Percentiles rank a stretch among this genome's conserved stretches.
phyloP scores from a whole-genome alignment of 495 filamentous ascomycete species.

The Sphaerosporella brunnea region DNA sequence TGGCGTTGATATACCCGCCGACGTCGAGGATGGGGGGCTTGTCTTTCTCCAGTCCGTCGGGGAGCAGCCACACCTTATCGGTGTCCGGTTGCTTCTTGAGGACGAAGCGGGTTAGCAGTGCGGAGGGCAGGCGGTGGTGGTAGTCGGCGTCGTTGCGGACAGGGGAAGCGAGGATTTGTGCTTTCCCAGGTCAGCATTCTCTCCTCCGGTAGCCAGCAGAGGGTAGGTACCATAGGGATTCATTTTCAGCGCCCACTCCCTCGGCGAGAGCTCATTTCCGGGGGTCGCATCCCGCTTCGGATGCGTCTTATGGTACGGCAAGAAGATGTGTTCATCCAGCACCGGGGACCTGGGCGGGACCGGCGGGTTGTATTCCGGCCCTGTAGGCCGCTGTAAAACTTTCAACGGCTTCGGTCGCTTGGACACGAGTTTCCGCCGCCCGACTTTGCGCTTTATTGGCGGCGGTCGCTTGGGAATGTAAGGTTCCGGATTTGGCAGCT shows the following conservation, averaged over 20 bases:
- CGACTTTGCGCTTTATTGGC: too few relatives aligned
- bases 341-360: background rate
- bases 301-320: background rate
- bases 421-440: background rate
- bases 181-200: background rate
- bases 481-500: too few relatives aligned
- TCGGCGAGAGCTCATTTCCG: conserved; percentile 9
- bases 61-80: conserved; percentile 12
- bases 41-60: conserved; percentile 15
- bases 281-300: background rate
- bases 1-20: background rate
- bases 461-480: too few relatives aligned
- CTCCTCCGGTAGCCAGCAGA: background rate
- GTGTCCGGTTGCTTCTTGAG: conserved; percentile 16
- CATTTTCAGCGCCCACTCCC: conserved; percentile 12
- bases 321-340: background rate
- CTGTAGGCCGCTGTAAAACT: background rate
- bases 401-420: background rate
- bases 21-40: background rate
- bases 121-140: conserved; percentile 16
- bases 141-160: conserved; percentile 17
- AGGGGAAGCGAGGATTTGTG: conserved; percentile 18
- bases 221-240: conserved; percentile 16
- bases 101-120: conserved; percentile 17
- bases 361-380: background rate